These are phyloP conservation scores for Endothia cerciana DNA, from an alignment of 2,329 filamentous ascomycete species.

Conservation along the genomic window DNA sequence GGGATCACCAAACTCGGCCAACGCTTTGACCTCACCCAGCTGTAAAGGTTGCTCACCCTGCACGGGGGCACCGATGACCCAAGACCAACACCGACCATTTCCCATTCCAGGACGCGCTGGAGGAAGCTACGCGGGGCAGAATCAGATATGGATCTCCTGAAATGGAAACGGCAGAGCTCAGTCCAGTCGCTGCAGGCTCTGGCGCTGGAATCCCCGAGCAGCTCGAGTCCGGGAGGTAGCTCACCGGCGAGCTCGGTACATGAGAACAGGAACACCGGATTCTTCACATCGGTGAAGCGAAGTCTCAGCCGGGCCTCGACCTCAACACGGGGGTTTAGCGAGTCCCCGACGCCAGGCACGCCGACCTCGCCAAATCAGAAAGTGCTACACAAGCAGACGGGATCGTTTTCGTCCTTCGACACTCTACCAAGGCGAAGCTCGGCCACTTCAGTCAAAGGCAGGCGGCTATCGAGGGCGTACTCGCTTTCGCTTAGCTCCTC, in stretches of 20 bases:
- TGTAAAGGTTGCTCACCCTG: background rate
- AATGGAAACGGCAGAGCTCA: slow-evolving; percentile 29
- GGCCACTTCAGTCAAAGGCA: slow-evolving; percentile 36
- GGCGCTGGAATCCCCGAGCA: slow-evolving; percentile 29
- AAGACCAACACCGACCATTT: background rate
- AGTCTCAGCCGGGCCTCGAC: slow-evolving; percentile 34
- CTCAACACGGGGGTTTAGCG: slow-evolving; percentile 20
- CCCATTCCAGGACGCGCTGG: background rate
- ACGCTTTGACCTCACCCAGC: background rate
- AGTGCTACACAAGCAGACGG: slow-evolving; percentile 25
- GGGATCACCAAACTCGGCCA: slow-evolving; percentile 7
- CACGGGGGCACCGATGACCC: background rate
- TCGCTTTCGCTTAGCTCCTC: slow-evolving; percentile 28
- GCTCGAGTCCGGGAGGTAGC: slow-evolving; percentile 28
- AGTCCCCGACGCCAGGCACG: slow-evolving; percentile 15
- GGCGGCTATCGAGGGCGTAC: slow-evolving; percentile 33
- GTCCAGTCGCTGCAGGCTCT: slow-evolving; percentile 25
- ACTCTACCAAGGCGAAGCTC: slow-evolving; percentile 37
- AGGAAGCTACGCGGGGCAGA: background rate
- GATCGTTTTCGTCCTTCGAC: slow-evolving; percentile 34
- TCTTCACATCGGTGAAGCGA: slow-evolving; percentile 34
- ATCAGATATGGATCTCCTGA: slow-evolving; percentile 27
- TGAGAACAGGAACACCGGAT: slow-evolving; percentile 32
- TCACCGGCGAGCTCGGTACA: slow-evolving; percentile 35
- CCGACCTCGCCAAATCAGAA: slow-evolving; percentile 19